Evolutionary conservation across 768 basidiomycete genomes (phyloP).

Genomic region (Rhizopogon vesiculosus): DNA sequence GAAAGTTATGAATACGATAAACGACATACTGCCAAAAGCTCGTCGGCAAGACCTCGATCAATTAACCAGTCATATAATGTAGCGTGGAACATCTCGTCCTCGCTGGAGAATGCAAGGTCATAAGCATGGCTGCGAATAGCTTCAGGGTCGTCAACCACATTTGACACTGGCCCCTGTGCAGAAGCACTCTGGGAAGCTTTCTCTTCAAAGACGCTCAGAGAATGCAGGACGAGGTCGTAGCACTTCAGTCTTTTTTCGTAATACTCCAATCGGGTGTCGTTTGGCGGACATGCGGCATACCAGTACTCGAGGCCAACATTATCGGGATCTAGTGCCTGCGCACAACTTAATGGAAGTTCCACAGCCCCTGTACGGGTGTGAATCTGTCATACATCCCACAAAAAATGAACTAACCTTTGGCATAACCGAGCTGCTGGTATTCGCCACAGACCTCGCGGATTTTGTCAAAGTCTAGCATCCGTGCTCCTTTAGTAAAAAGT

Average conservation of each 20-base stretch:
- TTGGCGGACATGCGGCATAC: constrained; percentile 52
- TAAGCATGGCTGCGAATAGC: constrained; percentile 81
- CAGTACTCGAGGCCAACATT: constrained; percentile 75
- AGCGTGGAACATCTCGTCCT: constrained; percentile 93
- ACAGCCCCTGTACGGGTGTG: constrained; percentile 57
- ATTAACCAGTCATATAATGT: constrained; percentile 95
- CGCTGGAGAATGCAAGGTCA: constrained; percentile 75
- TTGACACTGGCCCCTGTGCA: constrained; percentile 18
- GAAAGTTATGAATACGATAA: neutral
- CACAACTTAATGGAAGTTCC: constrained; percentile 81
- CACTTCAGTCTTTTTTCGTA: constrained; percentile 65
- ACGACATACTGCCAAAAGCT: constrained; percentile 77
- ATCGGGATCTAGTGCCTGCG: constrained; percentile 71
- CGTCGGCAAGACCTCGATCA: constrained; percentile 71
- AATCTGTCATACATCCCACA: neutral
- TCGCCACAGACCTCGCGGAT: constrained; percentile 85
- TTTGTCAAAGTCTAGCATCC: constrained; percentile 78
- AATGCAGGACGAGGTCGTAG: constrained; percentile 81
- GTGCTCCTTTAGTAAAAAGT: constrained; percentile 84
- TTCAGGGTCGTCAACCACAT: constrained; percentile 50
- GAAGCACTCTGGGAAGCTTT: constrained; percentile 32
- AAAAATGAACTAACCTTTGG: constrained; percentile 54
- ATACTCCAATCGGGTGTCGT: constrained; percentile 54
- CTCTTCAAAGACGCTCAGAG: constrained; percentile 76
- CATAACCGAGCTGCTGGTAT: constrained; percentile 80